Evolutionary conservation across 192 early-diverging fungal genomes (phyloP), one percentile per base, ranked within the genome.

Genomic region (Radiomyces spectabilis): DNA sequence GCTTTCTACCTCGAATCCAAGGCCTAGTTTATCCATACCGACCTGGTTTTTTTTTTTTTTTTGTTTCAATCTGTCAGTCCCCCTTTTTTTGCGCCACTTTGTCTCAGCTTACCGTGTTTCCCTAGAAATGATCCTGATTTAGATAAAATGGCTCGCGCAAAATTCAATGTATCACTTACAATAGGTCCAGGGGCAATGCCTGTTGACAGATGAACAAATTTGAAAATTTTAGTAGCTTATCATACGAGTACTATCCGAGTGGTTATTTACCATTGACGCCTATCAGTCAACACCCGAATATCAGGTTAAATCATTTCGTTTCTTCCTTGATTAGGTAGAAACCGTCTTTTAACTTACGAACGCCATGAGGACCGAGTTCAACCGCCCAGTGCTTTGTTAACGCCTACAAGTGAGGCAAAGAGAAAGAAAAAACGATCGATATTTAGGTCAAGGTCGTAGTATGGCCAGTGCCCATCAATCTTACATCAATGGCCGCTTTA

Each of bases 331-430:
- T 37, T 18, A 48, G 1, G 0, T n/a, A 38, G 2, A 9, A 13
- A 27, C 18, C 9, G 22, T 26, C 19, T 22, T 24, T 9, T 25
- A 24, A 59, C 57, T 59, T 57, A 55, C 87, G 81, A 59, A 89
- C 80, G 19, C 78, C 77, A 44, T 84, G 75, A 15, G 77, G 80
- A 26, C 87, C 87, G 69, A 83, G 85, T 55, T 89, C 87, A 22
- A 83, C 75, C 21, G 87, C 85, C 69, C 66, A 73, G 43, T 72
- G 73, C 38, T 74, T 59, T 12, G 76, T 79, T 50, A 87, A 21
- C 18, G 81, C 80, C 54, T 85, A 80, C 13, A n/a, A n/a, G n/a
- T n/a, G n/a, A n/a, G n/a, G n/a, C n/a, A n/a, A n/a, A 77, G 68
- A 24, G 63, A 51, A 63, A 69, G 58, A 40, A 62, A 59, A 41